A percentile compares a stretch with the other conserved stretches of the same genome.
Evolutionary conservation across 2,329 filamentous ascomycete species (phyloP).

Genomic region (Colletotrichum eleusines): DNA sequence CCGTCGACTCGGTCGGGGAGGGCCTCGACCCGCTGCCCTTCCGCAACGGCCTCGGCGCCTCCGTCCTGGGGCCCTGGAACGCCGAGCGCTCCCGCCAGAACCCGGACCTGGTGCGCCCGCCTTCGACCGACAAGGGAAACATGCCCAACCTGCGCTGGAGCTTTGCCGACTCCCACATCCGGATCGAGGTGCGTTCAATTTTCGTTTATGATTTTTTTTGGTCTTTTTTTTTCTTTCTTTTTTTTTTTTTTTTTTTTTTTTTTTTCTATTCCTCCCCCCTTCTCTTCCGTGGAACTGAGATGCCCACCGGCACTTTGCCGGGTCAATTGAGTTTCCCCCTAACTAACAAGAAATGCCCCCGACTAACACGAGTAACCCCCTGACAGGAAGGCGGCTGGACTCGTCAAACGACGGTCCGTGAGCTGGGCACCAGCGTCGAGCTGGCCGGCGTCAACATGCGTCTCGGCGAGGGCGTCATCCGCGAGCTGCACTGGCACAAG

Average conservation of each 20-base stretch:
- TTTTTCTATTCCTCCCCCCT: no score
- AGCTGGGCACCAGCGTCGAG: constrained; percentile 75
- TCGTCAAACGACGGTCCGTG: constrained; percentile 76
- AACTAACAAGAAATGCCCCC: no score
- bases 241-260: no score
- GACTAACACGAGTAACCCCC: background rate
- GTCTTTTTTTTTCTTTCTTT: background rate
- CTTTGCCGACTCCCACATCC: constrained; percentile 72
- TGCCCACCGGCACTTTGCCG: no score
- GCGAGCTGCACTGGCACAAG: constrained; percentile 85
- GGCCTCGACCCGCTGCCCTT: constrained; percentile 74
- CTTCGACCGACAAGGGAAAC: constrained; percentile 78
- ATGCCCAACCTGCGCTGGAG: constrained; percentile 81
- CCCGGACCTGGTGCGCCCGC: constrained; percentile 78
- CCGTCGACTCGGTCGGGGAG: constrained; percentile 70
- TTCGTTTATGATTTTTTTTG: no score
- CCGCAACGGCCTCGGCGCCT: constrained; percentile 73
- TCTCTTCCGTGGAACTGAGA: no score
- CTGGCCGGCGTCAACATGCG: constrained; percentile 85
- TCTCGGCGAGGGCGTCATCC: constrained; percentile 77
- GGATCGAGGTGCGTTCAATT: constrained; percentile 70
- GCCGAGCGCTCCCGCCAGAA: constrained; percentile 75
- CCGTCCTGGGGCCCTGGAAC: constrained; percentile 78
- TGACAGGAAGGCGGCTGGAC: constrained; percentile 80
- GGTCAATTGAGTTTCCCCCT: background rate